Base-by-base conservation (phyloP, 2,329 filamentous ascomycete species). In the Xylaria polymorpha region DNA sequence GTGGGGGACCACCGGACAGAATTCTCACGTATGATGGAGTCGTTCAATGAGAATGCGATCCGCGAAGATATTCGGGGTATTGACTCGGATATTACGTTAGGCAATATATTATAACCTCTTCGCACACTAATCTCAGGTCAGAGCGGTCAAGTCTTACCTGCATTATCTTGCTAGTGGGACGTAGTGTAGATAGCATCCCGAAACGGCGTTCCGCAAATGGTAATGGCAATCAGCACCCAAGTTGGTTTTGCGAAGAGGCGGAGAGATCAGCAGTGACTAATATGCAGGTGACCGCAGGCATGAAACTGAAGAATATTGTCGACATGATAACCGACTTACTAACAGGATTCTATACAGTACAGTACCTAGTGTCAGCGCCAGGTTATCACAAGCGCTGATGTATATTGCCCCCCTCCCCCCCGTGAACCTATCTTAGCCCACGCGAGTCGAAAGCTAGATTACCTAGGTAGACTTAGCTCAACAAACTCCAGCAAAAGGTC, bases 81-180 rank as follows among this genome's bases (percentile, higher is more conserved):
- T 29, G 25, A 29, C 32, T 56, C 53, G 29, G 35, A 25, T 39
- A 25, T 35, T 46, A 46, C 25, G 18, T 59, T 35, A 46, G 35
- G 41, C 8, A 20, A 59, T 35, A 20, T n/a, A n/a, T n/a, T n/a
- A n/a, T 58, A 25, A n/a, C 20, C 35, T 41, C 35, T 39, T 41
- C 7, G n/a, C 3, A 29, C 25, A 29, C 25, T 35, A 56, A 41
- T 41, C n/a, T 22, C 39, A 58, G 56, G 9, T 20, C 41, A 44
- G 41, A 44, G 39, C 41, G 25, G 41, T 46, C 39, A 8, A 39
- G 56, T 46, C 56, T 59, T 20, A 59, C 56, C 20, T 46, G 56
- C 56, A 46, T 46, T 46, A 46, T 59, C 56, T 32, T 35, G 39
- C 25, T 15, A 39, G 53, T 25, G 35, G 35, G 20, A 57, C 53